A percentile compares a stretch with the other conserved stretches of the same genome.
These are phyloP conservation scores for Clarireedia homoeocarpa DNA, from an alignment of 2,329 filamentous ascomycete species.

Conservation along the genomic window DNA sequence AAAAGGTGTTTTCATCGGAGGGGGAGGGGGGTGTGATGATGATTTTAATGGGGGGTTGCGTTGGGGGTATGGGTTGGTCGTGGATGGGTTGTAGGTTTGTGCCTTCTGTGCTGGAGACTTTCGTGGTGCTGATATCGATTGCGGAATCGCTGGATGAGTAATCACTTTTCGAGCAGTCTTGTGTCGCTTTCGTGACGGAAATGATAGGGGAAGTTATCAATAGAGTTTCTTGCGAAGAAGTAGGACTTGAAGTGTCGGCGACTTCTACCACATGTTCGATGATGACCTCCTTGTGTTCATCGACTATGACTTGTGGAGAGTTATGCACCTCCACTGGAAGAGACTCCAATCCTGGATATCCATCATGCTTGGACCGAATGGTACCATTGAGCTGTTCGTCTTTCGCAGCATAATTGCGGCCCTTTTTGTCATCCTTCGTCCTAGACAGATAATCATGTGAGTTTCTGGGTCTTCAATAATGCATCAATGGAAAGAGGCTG, in stretches of 20 bases:
- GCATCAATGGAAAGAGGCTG: neutral
- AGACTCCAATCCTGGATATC: neutral
- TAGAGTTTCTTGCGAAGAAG: no score
- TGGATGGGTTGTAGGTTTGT: neutral
- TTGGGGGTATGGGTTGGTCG: neutral
- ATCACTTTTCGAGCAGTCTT: no score
- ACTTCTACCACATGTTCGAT: neutral
- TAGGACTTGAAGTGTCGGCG: no score
- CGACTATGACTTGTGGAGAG: neutral
- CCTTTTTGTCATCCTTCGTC: neutral
- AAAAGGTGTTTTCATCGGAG: neutral
- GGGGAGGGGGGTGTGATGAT: slow-evolving; percentile 21
- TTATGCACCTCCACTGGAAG: neutral
- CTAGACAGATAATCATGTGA: neutral
- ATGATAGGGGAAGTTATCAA: no score
- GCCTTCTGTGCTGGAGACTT: neutral
- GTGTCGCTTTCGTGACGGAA: no score
- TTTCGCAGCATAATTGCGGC: neutral
- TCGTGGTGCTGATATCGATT: neutral
- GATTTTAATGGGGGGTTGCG: slow-evolving; percentile 15
- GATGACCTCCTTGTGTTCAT: neutral
- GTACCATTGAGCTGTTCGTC: neutral
- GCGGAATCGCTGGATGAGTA: neutral
- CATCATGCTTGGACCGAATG: neutral
- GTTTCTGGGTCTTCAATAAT: neutral